phyloP scores from a whole-genome alignment of 805 yeast genomes.

The Yamadazyma sp. region DNA sequence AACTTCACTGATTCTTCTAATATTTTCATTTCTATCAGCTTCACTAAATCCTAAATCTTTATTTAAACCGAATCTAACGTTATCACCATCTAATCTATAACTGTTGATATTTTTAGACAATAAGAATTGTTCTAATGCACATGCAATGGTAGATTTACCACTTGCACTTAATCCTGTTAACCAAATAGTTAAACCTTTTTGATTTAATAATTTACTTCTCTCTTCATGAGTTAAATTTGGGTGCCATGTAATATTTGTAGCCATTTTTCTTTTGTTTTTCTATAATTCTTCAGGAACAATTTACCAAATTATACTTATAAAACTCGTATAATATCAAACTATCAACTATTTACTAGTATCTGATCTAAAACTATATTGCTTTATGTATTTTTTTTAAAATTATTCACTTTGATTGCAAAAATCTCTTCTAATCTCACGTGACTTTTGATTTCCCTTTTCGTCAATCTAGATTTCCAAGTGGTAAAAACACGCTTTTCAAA shows the following conservation, averaged over 20 bases:
- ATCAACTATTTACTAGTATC: too few relatives aligned
- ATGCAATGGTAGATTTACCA: conserved; percentile 92
- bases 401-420: not conserved
- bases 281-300: too few relatives aligned
- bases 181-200: conserved; percentile 91
- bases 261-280: conserved; percentile 51
- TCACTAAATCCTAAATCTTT: conserved; percentile 93
- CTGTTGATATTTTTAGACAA: conserved; percentile 67
- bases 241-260: conserved; percentile 97
- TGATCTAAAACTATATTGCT: too few relatives aligned
- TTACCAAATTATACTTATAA: too few relatives aligned
- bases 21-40: conserved; percentile 89
- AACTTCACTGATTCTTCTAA: conserved; percentile 92
- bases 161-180: conserved; percentile 93
- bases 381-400: too few relatives aligned
- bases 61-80: conserved; percentile 90
- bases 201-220: conserved; percentile 68
- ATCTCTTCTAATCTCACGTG: conserved; percentile 5
- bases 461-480: too few relatives aligned
- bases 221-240: conserved; percentile 81
- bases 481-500: too few relatives aligned
- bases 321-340: too few relatives aligned
- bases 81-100: conserved; percentile 93
- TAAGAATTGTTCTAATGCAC: conserved; percentile 84
- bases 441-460: not conserved